These are phyloP conservation scores for Fusarium fracticaudum DNA, from an alignment of 2,329 filamentous ascomycete genomes.

Conservation along the genomic window DNA sequence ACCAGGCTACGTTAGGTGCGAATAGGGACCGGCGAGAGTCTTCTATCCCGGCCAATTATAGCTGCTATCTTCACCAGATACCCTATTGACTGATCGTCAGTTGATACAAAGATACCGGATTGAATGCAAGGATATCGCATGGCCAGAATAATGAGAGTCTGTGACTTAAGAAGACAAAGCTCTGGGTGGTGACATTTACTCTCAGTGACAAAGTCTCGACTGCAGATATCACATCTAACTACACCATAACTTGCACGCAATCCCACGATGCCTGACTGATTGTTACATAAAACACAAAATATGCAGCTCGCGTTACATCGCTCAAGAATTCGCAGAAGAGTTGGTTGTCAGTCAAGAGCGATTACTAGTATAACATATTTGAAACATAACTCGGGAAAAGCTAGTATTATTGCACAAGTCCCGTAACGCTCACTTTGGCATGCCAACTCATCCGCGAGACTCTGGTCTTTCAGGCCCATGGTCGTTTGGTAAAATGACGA, in stretches of 20 bases:
- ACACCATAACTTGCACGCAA: neutral
- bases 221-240: too few relatives aligned
- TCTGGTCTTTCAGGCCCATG: neutral
- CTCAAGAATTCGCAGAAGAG: accelerated
- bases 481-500: neutral
- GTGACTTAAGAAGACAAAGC: accelerated
- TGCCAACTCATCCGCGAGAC: neutral
- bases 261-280: neutral
- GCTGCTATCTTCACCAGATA: neutral
- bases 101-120: neutral
- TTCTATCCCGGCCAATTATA: neutral
- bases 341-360: accelerated
- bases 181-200: neutral
- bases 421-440: neutral
- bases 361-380: neutral
- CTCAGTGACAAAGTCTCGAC: neutral
- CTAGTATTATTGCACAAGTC: neutral
- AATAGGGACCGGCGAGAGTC: neutral
- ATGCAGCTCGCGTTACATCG: neutral
- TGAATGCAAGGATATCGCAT: neutral
- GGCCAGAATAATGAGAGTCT: too few relatives aligned
- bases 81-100: neutral
- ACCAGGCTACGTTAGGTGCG: neutral
- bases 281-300: accelerated
- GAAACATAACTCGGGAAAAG: neutral